These are phyloP conservation scores for Aspergillus saccharolyticus DNA, from an alignment of 495 filamentous ascomycete species.

Conservation along the genomic window DNA sequence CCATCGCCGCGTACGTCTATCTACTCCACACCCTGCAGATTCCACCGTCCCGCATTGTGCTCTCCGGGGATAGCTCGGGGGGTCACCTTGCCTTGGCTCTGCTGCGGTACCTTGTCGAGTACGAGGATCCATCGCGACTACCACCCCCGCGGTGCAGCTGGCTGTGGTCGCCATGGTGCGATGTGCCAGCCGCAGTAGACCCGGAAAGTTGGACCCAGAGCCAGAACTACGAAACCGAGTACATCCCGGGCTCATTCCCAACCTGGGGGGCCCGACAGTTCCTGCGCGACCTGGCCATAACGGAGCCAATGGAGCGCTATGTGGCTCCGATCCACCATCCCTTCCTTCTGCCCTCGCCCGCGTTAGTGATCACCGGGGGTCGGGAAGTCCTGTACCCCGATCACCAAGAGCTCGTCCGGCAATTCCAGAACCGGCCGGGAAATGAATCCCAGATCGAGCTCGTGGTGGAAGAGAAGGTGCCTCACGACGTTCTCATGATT, in stretches of 20 bases:
- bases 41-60: constrained; percentile 29
- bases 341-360: constrained; percentile 32
- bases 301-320: constrained; percentile 22
- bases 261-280: constrained; percentile 32
- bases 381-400: constrained; percentile 37
- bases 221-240: constrained; percentile 34
- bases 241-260: constrained; percentile 25
- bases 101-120: constrained; percentile 26
- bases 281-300: constrained; percentile 16
- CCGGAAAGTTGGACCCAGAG: constrained; percentile 14
- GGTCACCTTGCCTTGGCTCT: constrained; percentile 36
- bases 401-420: constrained; percentile 23
- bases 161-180: constrained; percentile 40
- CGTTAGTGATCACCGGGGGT: constrained; percentile 34
- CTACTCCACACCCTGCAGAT: constrained; percentile 30
- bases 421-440: constrained; percentile 21
- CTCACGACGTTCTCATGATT: constrained; percentile 39
- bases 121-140: constrained; percentile 7
- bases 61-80: constrained; percentile 44
- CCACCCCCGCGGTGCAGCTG: constrained; percentile 21
- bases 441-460: constrained; percentile 22
- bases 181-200: constrained; percentile 15
- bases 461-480: constrained; percentile 25
- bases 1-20: constrained; percentile 35
- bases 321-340: constrained; percentile 28